A percentile compares a stretch with the other conserved stretches of the same genome.
These are phyloP conservation scores for Fraxinus baroniana DNA, from an alignment of 305 asterid species.

Conservation along the genomic window DNA sequence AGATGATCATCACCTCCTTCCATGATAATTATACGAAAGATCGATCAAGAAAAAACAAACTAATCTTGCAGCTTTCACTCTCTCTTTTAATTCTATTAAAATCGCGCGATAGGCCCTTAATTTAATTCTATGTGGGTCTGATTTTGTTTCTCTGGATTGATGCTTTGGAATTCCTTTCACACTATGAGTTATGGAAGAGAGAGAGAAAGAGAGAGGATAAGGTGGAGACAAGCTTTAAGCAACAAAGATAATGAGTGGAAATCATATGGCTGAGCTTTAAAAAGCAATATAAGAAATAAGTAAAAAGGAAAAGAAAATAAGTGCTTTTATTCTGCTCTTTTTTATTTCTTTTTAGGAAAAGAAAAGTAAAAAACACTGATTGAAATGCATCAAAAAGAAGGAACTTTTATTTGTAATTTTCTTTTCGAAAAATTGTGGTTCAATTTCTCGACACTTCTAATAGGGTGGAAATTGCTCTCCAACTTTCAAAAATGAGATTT, in stretches of 20 bases:
- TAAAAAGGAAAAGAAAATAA: slow-evolving; percentile 42
- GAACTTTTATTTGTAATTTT: not conserved
- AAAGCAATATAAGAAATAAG: slow-evolving; percentile 36
- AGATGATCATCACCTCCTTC: slow-evolving; percentile 47
- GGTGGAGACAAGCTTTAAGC: slow-evolving; percentile 68
- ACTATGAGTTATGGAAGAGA: slow-evolving; percentile 35
- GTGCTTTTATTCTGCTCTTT: slow-evolving; percentile 53
- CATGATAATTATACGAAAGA: slow-evolving; percentile 40
- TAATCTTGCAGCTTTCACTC: slow-evolving; percentile 16
- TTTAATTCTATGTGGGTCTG: slow-evolving; percentile 23
- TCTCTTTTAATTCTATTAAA: slow-evolving; percentile 4
- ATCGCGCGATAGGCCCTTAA: slow-evolving; percentile 5
- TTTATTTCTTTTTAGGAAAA: slow-evolving; percentile 41
- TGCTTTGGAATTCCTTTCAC: slow-evolving; percentile 35
- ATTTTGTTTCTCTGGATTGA: not conserved
- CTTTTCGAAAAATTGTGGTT: too few species aligned
- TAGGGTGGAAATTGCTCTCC: not conserved
- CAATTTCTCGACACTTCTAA: not conserved
- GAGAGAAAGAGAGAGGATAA: slow-evolving; percentile 35
- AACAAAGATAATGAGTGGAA: slow-evolving; percentile 95
- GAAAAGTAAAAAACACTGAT: slow-evolving; percentile 36
- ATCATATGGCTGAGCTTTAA: slow-evolving; percentile 80
- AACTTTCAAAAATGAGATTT: slow-evolving; percentile 8
- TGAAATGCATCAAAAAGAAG: slow-evolving; percentile 33
- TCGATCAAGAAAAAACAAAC: slow-evolving; percentile 8